Evolutionary conservation across 2,329 filamentous ascomycete genomes (phyloP).

Genomic region (Macrophomina tecta): DNA sequence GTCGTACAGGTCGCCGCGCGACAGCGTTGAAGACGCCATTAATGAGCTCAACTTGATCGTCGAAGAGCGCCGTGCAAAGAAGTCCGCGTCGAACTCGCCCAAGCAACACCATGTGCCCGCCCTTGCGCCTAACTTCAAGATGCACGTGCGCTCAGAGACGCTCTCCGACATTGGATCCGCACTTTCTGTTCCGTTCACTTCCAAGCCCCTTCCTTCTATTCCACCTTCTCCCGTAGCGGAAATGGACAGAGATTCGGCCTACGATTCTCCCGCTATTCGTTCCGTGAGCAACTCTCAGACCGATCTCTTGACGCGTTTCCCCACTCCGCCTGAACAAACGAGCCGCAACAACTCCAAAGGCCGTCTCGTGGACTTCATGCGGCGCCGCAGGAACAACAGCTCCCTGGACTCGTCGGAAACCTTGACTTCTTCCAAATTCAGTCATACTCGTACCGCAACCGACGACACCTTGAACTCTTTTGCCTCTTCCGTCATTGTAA

Average conservation of each 20-base stretch:
- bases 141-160: constrained; percentile 55
- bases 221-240: constrained; percentile 12
- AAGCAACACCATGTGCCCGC: constrained; percentile 52
- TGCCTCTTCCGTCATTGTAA: constrained; percentile 1
- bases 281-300: constrained; percentile 8
- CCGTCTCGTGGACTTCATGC: constrained; percentile 9
- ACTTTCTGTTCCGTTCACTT: constrained; percentile 48
- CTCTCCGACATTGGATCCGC: constrained; percentile 56
- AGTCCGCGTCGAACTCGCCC: constrained; percentile 38
- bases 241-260: background rate
- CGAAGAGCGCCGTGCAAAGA: constrained; percentile 49
- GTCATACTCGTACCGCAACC: constrained; percentile 10
- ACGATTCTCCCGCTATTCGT: constrained; percentile 16
- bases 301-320: constrained; percentile 11
- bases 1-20: constrained; percentile 45
- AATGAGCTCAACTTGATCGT: constrained; percentile 57
- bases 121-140: constrained; percentile 52
- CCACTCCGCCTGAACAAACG: background rate
- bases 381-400: constrained; percentile 12
- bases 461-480: constrained; percentile 11
- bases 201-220: constrained; percentile 15
- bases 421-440: constrained; percentile 5
- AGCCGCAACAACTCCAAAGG: constrained; percentile 1
- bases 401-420: constrained; percentile 1
- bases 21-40: constrained; percentile 53